A percentile compares a stretch with the other conserved stretches of the same genome.
These are phyloP conservation scores for Podospora australis DNA, from an alignment of 495 filamentous ascomycete species.

Conservation along the genomic window DNA sequence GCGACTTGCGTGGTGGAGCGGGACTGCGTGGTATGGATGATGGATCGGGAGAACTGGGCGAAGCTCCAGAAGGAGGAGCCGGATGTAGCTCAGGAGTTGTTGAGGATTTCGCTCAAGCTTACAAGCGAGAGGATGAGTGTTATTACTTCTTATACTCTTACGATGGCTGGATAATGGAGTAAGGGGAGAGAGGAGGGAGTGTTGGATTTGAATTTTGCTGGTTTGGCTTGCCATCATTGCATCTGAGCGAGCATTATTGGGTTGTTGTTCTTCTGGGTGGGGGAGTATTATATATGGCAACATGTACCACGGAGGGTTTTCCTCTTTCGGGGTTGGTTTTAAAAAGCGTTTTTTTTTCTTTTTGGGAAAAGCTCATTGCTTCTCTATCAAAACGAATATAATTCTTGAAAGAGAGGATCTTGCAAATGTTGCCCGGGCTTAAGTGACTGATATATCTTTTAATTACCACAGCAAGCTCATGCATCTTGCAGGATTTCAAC, in stretches of 20 bases:
- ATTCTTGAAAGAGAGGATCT: too few relatives aligned
- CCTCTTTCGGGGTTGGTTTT: not conserved
- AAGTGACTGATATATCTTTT: too few relatives aligned
- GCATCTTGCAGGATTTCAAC: too few relatives aligned
- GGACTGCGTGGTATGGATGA: conserved; percentile 73
- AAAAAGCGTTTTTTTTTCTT: not conserved
- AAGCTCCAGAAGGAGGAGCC: conserved; percentile 59
- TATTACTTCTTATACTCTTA: conserved; percentile 57
- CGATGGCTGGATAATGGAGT: conserved; percentile 29
- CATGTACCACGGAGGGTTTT: too few relatives aligned
- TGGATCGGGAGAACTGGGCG: conserved; percentile 64
- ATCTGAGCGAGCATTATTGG: not conserved
- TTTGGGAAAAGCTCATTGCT: not conserved
- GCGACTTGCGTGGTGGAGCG: conserved; percentile 79
- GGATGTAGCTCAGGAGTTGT: conserved; percentile 74
- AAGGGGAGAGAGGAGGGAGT: not conserved
- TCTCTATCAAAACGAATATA: too few relatives aligned
- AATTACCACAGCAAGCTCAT: too few relatives aligned
- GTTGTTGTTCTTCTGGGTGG: not conserved
- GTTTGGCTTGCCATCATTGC: too few relatives aligned
- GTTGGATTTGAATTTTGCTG: not conserved
- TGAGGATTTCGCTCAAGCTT: conserved; percentile 78
- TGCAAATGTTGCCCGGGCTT: too few relatives aligned
- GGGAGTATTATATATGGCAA: not conserved
- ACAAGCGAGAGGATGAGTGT: conserved; percentile 86